Conservation (phyloP, 176 grass and related monocot species). For the Zea mays region DNA sequence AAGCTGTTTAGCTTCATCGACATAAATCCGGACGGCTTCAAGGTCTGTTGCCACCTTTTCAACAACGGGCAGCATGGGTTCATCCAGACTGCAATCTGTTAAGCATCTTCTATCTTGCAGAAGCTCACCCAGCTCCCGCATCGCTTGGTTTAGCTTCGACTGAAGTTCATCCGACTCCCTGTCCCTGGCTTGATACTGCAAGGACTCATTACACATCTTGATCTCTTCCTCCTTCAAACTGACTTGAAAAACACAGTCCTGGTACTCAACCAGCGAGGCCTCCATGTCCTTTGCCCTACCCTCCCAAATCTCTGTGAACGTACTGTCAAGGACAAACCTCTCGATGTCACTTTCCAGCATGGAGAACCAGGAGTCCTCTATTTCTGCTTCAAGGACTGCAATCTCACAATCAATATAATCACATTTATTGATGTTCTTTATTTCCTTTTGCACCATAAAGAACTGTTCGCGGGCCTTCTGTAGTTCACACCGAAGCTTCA, state of each 20-base stretch:
- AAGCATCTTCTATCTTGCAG: conserved; percentile 44
- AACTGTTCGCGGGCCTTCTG: conserved; percentile 52
- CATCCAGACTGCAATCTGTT: conserved; percentile 32
- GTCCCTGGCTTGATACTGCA: conserved; percentile 42
- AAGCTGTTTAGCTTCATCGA: conserved; percentile 59
- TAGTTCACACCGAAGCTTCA: conserved; percentile 54
- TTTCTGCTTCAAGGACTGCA: conserved; percentile 43
- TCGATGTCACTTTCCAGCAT: conserved; percentile 55
- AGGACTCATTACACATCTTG: conserved; percentile 43
- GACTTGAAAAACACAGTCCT: conserved; percentile 57
- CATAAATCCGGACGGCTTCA: conserved; percentile 37
- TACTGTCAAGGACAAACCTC: conserved; percentile 45
- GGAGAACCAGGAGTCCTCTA: conserved; percentile 41
- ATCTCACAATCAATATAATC: conserved; percentile 57
- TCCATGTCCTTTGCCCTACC: conserved; percentile 39
- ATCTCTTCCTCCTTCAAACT: conserved; percentile 72
- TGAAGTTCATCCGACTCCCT: conserved; percentile 62
- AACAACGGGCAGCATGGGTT: conserved; percentile 28
- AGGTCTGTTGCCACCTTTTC: conserved; percentile 55
- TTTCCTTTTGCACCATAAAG: conserved; percentile 54
- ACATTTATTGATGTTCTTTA: conserved; percentile 44
- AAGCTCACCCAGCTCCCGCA: conserved; percentile 46
- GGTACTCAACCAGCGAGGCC: conserved; percentile 60
- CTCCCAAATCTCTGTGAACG: conserved; percentile 47
- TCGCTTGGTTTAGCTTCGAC: conserved; percentile 46